These are phyloP conservation scores for Friedmanniomyces simplex DNA, from an alignment of 495 filamentous ascomycete species.

Conservation along the genomic window DNA sequence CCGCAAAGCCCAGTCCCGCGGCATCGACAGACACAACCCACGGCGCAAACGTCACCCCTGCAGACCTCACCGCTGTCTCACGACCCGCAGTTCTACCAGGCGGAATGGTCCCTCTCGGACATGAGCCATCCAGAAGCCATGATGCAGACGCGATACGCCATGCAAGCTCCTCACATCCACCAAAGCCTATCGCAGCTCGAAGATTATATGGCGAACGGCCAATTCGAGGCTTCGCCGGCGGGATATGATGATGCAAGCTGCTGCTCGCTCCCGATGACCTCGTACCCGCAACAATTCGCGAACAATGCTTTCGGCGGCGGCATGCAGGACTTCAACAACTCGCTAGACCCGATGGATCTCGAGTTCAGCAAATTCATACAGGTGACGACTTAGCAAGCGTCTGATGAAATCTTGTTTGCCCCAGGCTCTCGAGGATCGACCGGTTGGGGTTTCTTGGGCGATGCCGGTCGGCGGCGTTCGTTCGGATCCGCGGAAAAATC, in stretches of 20 bases:
- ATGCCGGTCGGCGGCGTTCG: not conserved
- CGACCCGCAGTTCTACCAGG: slow-evolving; percentile 14
- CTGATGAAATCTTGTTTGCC: not conserved
- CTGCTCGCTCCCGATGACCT: not conserved
- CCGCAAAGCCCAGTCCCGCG: slow-evolving; percentile 8
- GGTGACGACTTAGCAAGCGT: not conserved
- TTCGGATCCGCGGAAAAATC: not conserved
- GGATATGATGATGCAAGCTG: not conserved
- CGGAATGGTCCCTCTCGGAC: slow-evolving; percentile 7
- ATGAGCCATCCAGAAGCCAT: slow-evolving; percentile 1
- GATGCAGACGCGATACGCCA: slow-evolving; percentile 6
- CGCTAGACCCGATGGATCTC: slow-evolving; percentile 6
- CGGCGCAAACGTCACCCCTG: not conserved
- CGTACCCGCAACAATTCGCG: not conserved
- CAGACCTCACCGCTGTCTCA: not conserved
- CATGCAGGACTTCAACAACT: not conserved
- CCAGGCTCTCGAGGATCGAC: not conserved
- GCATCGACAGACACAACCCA: not conserved
- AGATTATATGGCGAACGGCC: not conserved
- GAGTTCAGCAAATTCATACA: not conserved
- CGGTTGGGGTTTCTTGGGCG: not conserved
- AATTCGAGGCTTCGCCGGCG: not conserved
- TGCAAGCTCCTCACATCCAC: slow-evolving; percentile 2
- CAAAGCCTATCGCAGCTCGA: slow-evolving; percentile 2
- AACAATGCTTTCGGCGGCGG: not conserved